These are phyloP conservation scores for Acrocalymma vagum DNA, from an alignment of 2,329 filamentous ascomycete genomes.

Conservation along the genomic window DNA sequence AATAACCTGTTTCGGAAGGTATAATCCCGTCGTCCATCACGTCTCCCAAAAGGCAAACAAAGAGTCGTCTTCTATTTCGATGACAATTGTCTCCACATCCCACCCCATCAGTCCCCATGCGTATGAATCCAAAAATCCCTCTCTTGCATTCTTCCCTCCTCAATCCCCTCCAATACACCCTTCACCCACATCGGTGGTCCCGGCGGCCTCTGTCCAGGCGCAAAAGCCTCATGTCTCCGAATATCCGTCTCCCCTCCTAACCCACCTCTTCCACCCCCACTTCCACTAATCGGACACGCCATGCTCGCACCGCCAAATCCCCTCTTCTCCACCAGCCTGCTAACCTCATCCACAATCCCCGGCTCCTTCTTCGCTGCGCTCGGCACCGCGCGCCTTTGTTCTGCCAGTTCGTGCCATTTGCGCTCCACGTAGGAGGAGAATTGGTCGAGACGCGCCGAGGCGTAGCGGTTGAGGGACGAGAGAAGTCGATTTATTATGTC, in stretches of 20 bases:
- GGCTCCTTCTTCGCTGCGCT: constrained; percentile 1
- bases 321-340: constrained; percentile 22
- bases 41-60: no score
- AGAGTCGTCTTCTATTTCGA: no score
- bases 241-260: constrained; percentile 2
- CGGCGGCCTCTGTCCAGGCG: no score
- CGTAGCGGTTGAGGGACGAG: constrained; percentile 29
- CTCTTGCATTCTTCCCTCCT: constrained; percentile 34
- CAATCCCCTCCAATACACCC: constrained; percentile 34
- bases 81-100: not conserved
- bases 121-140: constrained; percentile 38
- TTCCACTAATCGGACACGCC: constrained; percentile 28
- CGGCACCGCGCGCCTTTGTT: no score
- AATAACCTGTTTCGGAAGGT: no score
- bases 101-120: constrained; percentile 20
- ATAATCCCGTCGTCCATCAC: no score
- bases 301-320: constrained; percentile 20
- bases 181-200: constrained; percentile 33
- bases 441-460: constrained; percentile 29
- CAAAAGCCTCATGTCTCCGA: no score
- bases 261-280: constrained; percentile 5
- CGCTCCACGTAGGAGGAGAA: constrained; percentile 33
- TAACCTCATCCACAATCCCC: constrained; percentile 30
- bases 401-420: constrained; percentile 27
- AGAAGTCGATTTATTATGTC: constrained; percentile 39